Evolutionary conservation across 139 green algal species (phyloP).

Genomic region (Haematococcus lacustris): DNA sequence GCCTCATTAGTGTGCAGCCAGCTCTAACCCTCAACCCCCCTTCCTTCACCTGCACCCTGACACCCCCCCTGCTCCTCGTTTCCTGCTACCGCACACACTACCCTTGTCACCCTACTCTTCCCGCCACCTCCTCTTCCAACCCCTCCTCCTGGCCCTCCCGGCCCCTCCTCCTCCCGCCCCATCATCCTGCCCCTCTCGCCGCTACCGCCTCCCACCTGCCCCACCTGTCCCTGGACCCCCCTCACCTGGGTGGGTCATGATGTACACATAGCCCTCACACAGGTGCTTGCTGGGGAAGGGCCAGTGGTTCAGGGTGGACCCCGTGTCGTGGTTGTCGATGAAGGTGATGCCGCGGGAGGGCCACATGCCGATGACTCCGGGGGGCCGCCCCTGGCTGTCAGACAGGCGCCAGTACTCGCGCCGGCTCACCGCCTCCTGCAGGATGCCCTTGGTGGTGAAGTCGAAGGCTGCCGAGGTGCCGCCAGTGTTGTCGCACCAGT

Average conservation of each 20-base stretch:
- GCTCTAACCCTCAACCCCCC: no score
- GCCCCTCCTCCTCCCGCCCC: no score
- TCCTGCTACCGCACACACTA: no score
- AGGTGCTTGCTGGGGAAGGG: slow-evolving; percentile 65
- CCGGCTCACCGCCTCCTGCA: slow-evolving; percentile 84
- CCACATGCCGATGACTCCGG: slow-evolving; percentile 78
- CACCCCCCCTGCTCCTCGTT: no score
- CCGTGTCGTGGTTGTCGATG: slow-evolving; percentile 92
- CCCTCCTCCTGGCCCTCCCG: no score
- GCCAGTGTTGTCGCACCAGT: slow-evolving; percentile 88
- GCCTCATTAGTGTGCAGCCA: no score
- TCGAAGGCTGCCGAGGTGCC: slow-evolving; percentile 88
- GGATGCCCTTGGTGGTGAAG: slow-evolving; percentile 95
- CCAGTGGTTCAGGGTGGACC: slow-evolving; percentile 78
- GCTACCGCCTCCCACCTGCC: no score
- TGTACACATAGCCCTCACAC: slow-evolving; percentile 86
- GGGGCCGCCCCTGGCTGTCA: slow-evolving; percentile 71
- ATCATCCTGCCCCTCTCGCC: no score
- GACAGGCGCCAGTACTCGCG: slow-evolving; percentile 94
- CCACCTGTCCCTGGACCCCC: no score
- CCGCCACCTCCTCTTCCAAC: no score
- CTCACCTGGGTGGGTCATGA: slow-evolving; percentile 76
- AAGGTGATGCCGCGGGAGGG: slow-evolving; percentile 88
- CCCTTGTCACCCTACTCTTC: no score
- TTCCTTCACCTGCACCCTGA: no score